Evolutionary conservation across 345 rosid genomes (phyloP).

Genomic region (Salix purpurea): DNA sequence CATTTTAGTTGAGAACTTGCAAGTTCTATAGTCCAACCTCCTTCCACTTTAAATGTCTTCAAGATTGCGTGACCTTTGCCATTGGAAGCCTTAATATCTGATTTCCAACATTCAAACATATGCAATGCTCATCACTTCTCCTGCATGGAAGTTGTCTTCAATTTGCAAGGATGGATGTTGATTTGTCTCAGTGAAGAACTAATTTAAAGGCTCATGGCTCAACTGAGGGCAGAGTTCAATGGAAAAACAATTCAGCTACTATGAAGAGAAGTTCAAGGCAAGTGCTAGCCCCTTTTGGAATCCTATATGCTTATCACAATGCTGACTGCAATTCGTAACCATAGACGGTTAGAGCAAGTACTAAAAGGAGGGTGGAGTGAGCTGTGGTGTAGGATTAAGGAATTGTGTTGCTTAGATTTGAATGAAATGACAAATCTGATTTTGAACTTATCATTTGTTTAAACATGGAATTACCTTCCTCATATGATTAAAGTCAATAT

Average conservation of each 20-base stretch:
- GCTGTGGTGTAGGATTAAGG: not conserved
- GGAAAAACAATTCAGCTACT: not conserved
- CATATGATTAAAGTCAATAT: not conserved
- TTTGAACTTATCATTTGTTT: not conserved
- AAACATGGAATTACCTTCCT: not conserved
- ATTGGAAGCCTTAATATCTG: not conserved
- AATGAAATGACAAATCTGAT: not conserved
- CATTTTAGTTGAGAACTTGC: not conserved
- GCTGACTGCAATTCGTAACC: not conserved
- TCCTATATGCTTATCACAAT: not conserved
- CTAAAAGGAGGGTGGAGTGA: not conserved
- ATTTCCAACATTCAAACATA: not conserved
- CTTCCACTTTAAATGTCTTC: not conserved
- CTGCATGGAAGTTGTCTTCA: not conserved
- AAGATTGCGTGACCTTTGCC: not conserved
- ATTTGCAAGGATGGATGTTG: not conserved
- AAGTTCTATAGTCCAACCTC: not conserved
- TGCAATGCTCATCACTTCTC: not conserved
- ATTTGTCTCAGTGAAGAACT: not conserved
- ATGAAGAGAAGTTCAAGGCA: not conserved
- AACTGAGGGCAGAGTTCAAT: not conserved
- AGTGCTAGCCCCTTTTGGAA: not conserved
- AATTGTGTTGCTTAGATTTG: not conserved
- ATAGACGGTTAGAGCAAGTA: not conserved
- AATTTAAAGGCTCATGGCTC: not conserved